A percentile compares a stretch with the other conserved stretches of the same genome.
Conservation (phyloP, 495 filamentous ascomycete species). For the Pyrenula aspistea region DNA sequence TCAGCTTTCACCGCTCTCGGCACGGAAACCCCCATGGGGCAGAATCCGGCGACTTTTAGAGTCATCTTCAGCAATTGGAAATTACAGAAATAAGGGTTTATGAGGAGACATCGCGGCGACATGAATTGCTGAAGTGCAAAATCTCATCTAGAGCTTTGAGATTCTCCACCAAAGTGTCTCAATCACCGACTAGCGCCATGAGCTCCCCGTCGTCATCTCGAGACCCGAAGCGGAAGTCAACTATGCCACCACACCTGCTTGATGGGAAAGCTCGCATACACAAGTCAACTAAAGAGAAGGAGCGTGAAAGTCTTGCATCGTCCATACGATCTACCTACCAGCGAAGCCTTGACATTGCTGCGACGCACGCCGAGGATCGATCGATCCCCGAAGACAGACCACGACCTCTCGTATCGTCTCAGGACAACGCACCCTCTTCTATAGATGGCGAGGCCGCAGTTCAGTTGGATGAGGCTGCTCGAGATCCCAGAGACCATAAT, state of each 20-base stretch:
- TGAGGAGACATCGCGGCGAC: no score
- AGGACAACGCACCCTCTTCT: background rate
- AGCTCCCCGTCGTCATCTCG: background rate
- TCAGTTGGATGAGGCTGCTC: conserved; percentile 49
- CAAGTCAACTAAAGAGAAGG: conserved; percentile 27
- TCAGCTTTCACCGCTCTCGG: no score
- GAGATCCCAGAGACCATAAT: conserved; percentile 64
- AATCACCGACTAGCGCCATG: no score
- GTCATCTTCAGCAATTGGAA: no score
- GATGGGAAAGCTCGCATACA: conserved; percentile 33
- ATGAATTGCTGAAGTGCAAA: no score
- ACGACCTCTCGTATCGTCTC: conserved; percentile 12
- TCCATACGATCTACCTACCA: conserved; percentile 38
- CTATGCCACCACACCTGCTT: conserved; percentile 34
- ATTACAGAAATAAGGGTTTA: no score
- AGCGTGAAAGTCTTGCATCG: conserved; percentile 38
- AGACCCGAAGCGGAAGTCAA: conserved; percentile 27
- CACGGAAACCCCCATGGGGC: no score
- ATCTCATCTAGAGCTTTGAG: no score
- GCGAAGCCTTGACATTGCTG: conserved; percentile 27
- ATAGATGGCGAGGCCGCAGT: conserved; percentile 6
- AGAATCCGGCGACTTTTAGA: no score
- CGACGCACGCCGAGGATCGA: conserved; percentile 14
- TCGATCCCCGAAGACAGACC: conserved; percentile 7
- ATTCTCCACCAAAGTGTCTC: no score